These are phyloP conservation scores for Prunus padus DNA, from an alignment of 306 rosid species.

Conservation along the genomic window DNA sequence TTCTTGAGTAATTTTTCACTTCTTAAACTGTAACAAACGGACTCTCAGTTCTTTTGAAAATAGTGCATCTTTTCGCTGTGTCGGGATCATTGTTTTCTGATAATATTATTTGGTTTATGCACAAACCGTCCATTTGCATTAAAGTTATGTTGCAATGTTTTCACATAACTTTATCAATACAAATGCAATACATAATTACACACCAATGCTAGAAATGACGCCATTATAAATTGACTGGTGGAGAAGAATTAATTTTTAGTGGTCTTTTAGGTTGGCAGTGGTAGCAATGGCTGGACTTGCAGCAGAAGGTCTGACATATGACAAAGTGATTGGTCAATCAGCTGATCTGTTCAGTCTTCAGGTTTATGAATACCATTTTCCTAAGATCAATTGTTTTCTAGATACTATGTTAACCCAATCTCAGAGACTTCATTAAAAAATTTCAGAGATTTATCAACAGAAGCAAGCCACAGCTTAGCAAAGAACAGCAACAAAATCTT, in stretches of 20 bases:
- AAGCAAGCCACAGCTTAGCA: conserved; percentile 78
- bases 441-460: conserved; percentile 82
- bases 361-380: conserved; percentile 27
- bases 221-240: neutral
- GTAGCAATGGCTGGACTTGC: conserved; percentile 96
- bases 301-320: conserved; percentile 86
- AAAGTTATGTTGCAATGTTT: neutral
- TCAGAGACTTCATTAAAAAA: neutral
- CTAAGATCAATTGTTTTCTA: neutral
- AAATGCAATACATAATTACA: neutral
- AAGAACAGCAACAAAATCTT: conserved; percentile 94
- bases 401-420: neutral
- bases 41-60: neutral
- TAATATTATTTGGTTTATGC: neutral
- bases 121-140: neutral
- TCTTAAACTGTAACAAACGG: neutral
- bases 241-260: neutral
- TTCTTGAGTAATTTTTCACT: conserved; percentile 1
- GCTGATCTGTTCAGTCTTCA: conserved; percentile 46
- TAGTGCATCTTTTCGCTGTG: neutral
- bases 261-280: conserved; percentile 62
- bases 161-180: neutral
- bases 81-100: neutral
- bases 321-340: conserved; percentile 90
- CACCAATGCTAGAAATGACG: neutral